Percentiles rank a stretch among this genome's conserved stretches.
Conservation (phyloP, 2,329 filamentous ascomycete species). For the Didymella pinodella region DNA sequence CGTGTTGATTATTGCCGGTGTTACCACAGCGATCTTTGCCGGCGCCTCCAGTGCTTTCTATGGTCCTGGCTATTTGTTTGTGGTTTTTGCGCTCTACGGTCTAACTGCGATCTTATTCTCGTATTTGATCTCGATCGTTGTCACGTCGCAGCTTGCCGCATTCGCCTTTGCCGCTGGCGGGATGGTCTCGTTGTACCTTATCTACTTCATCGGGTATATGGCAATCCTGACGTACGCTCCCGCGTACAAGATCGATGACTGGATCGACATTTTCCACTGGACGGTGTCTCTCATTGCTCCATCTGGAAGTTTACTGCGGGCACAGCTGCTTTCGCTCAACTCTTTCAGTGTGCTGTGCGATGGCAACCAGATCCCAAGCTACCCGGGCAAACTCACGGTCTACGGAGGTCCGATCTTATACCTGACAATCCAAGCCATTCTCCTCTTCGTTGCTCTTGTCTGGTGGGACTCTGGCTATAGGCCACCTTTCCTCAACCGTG, state of each 20-base stretch:
- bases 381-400: constrained; percentile 73
- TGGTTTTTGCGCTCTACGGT: constrained; percentile 82
- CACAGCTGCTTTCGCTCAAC: constrained; percentile 81
- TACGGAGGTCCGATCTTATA: constrained; percentile 89
- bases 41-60: constrained; percentile 74
- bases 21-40: constrained; percentile 74
- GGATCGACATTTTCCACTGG: constrained; percentile 76
- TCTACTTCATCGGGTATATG: constrained; percentile 58
- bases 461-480: constrained; percentile 78
- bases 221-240: constrained; percentile 77
- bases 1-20: constrained; percentile 70
- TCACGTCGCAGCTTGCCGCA: constrained; percentile 78
- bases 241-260: constrained; percentile 71
- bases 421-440: constrained; percentile 74
- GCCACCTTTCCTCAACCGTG: constrained; percentile 61
- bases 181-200: constrained; percentile 66
- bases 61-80: constrained; percentile 79
- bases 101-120: constrained; percentile 77
- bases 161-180: constrained; percentile 83
- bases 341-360: constrained; percentile 81
- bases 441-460: constrained; percentile 76
- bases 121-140: constrained; percentile 83
- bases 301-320: constrained; percentile 75
- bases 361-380: constrained; percentile 67
- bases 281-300: constrained; percentile 77